Evolutionary conservation across 1,139 yeast genomes (phyloP).

Genomic region (Zygoascus sp.): DNA sequence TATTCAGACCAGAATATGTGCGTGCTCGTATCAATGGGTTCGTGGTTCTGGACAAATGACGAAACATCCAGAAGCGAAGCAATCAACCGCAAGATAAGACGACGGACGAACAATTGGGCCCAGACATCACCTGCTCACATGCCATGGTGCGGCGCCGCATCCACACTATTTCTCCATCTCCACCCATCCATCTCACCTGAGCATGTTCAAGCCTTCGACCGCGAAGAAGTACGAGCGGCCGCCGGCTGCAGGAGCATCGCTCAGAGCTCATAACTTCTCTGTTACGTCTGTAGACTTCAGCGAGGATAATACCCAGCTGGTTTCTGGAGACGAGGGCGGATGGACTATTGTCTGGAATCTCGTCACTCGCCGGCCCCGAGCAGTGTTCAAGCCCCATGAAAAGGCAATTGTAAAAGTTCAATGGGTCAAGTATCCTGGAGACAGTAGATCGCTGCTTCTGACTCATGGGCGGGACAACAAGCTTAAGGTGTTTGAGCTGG

Average conservation of each 20-base stretch:
- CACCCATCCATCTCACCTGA: neutral
- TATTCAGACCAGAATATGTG: neutral
- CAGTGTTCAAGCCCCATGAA: conserved; percentile 35
- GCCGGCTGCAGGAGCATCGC: conserved; percentile 22
- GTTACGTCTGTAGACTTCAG: conserved; percentile 28
- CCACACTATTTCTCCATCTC: neutral
- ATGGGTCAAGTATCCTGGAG: conserved; percentile 22
- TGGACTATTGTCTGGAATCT: conserved; percentile 39
- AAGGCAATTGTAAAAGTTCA: conserved; percentile 30
- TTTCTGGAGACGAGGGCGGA: conserved; percentile 39
- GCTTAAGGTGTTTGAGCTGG: conserved; percentile 28
- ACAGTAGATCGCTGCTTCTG: conserved; percentile 21
- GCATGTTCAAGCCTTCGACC: neutral
- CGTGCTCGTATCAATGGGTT: neutral
- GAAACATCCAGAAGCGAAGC: conserved; percentile 10
- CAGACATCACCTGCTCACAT: neutral
- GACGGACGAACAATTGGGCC: too few relatives aligned
- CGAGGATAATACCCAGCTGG: conserved; percentile 13
- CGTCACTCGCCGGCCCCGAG: conserved; percentile 34
- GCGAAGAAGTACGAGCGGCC: conserved; percentile 4
- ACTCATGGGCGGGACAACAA: conserved; percentile 41
- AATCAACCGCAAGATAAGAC: neutral
- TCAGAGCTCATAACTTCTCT: conserved; percentile 31
- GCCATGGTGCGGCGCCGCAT: neutral
- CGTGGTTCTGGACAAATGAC: conserved; percentile 1